These are phyloP conservation scores for Fusarium sororula DNA, from an alignment of 2,329 filamentous ascomycete genomes.

Conservation along the genomic window DNA sequence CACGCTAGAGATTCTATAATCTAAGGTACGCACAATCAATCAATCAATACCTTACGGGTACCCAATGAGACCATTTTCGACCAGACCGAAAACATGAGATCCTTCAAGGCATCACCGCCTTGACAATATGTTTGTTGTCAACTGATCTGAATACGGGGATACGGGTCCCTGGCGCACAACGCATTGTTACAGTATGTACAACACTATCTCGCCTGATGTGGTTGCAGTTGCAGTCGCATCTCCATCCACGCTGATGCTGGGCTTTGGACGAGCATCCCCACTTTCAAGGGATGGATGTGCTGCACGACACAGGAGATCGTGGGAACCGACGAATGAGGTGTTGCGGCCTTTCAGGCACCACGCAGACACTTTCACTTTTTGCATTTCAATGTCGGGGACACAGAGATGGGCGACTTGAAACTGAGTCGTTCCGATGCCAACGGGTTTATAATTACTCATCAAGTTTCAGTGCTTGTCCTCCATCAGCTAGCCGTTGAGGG, in stretches of 20 bases:
- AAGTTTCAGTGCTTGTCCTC: neutral
- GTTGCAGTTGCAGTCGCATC: slow-evolving; percentile 29
- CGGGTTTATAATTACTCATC: neutral
- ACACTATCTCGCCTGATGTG: slow-evolving; percentile 22
- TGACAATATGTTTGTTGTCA: neutral
- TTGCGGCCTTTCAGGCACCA: slow-evolving; percentile 28
- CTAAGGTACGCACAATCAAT: neutral
- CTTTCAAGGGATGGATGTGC: slow-evolving; percentile 26
- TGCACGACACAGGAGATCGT: slow-evolving; percentile 43
- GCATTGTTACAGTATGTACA: slow-evolving; percentile 1
- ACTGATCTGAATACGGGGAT: neutral
- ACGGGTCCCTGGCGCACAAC: neutral
- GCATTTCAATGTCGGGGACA: slow-evolving; percentile 11
- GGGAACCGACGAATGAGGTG: slow-evolving; percentile 35
- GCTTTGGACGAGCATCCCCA: slow-evolving; percentile 22
- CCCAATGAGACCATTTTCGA: slow-evolving; percentile 6
- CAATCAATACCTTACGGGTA: slow-evolving; percentile 4
- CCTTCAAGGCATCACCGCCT: neutral
- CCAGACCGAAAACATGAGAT: neutral
- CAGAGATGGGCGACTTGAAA: slow-evolving; percentile 4
- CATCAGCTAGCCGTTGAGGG: neutral
- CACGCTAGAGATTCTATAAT: neutral
- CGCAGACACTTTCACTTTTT: slow-evolving; percentile 15
- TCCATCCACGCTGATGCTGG: slow-evolving; percentile 1
- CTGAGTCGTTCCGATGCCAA: neutral